Evolutionary conservation across 805 yeast species (phyloP), one percentile per base, ranked within the genome.

Genomic region (Scheffersomyces stipitis): DNA sequence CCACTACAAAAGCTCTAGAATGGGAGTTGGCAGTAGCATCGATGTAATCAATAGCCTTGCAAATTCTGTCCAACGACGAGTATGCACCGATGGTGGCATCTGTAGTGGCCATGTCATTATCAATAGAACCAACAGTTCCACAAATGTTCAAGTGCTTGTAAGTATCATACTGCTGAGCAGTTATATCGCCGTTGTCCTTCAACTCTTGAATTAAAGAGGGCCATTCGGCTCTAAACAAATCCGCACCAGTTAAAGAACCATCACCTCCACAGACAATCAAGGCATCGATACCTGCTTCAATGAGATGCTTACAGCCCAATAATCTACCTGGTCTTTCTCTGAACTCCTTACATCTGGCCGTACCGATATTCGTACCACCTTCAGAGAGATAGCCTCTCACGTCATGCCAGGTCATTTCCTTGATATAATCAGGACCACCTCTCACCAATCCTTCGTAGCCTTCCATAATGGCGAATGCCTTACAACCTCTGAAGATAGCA

Each of bases 21-120:
- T 93, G 99, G 2, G 98, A 91, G 49, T 86, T 80, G 13, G 99
- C 99, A 26, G 99, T 93, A 35, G 97, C 96, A 63, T 90, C 97
- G 49, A 93, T 93, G 69, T 88, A 91, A 64, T 93, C 98, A 44
- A 93, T 89, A 72, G 87, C 83, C 63, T 88, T 86, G 64, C 96
- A 85, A 51, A 93, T 93, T 59, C 99, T 74, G 48, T 85, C 96
- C 51, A 93, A 74, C 4, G 97, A 87, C 6, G 97, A 88, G 66
- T 80, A 88, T 4, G 97, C 96, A 55, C 99, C 99, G 51, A 93
- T 90, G 18, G 99, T 93, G 36, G 91, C 83, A 63, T 93, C 99
- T 12, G 99, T 93, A 42, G 87, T 80, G 14, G 97, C 81, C 99
- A 93, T 93, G 65, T 93, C 99, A 64, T 93, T 93, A 62, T 93